Conservation (phyloP, 345 rosid species). For the Linum tenue region DNA sequence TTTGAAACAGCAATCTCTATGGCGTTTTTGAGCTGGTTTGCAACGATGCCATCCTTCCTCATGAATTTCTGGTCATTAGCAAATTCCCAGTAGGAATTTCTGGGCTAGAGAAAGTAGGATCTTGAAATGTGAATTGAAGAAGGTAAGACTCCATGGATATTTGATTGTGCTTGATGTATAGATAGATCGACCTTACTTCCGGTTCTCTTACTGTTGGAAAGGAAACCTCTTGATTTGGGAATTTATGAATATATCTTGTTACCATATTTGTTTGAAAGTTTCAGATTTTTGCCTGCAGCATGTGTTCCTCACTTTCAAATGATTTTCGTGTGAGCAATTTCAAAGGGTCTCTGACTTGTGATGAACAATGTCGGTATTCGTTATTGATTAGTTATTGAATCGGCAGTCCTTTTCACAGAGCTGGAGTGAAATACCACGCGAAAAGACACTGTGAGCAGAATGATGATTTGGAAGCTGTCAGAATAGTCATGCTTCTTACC, state of each 20-base stretch:
- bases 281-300: no score
- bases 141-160: conserved; percentile 1
- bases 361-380: not conserved
- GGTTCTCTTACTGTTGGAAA: no score
- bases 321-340: no score
- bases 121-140: not conserved
- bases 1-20: conserved; percentile 66
- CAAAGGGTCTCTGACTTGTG: not conserved
- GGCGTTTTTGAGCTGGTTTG: conserved; percentile 70
- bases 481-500: not conserved
- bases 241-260: no score
- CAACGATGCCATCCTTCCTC: conserved; percentile 52
- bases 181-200: conserved; percentile 19
- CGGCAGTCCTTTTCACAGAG: no score
- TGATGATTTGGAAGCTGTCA: not conserved
- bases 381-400: not conserved
- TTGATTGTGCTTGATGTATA: conserved; percentile 17
- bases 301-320: no score
- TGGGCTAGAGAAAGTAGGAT: not conserved
- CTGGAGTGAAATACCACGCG: no score
- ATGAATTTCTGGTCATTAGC: conserved; percentile 74
- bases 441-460: not conserved
- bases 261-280: no score
- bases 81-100: conserved; percentile 26
- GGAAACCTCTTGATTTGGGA: no score